phyloP scores from a whole-genome alignment of 2,329 filamentous ascomycete genomes.

The Scedosporium apiospermum region DNA sequence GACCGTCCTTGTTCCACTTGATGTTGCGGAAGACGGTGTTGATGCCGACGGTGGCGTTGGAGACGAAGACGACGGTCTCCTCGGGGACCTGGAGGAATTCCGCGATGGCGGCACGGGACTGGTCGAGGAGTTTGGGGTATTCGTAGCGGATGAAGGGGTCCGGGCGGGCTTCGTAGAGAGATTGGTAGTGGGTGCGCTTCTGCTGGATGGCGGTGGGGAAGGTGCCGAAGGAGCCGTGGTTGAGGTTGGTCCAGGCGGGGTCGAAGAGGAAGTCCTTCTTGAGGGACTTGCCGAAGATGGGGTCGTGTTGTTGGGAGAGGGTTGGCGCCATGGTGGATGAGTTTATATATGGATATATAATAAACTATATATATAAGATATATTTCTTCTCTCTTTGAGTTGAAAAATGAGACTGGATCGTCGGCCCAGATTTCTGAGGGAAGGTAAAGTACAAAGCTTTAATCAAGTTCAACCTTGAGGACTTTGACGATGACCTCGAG shows the following conservation, averaged over 20 bases:
- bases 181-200: slow-evolving; percentile 55
- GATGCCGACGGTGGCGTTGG: slow-evolving; percentile 70
- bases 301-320: neutral
- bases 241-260: slow-evolving; percentile 60
- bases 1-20: slow-evolving; percentile 54
- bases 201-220: slow-evolving; percentile 55
- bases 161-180: slow-evolving; percentile 55
- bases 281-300: slow-evolving; percentile 27
- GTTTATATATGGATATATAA: neutral
- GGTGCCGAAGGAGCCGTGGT: slow-evolving; percentile 78
- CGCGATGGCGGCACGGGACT: slow-evolving; percentile 55
- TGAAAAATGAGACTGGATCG: neutral
- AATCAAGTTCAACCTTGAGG: too few relatives aligned
- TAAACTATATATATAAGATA: too few relatives aligned
- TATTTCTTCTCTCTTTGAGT: neutral
- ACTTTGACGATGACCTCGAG: too few relatives aligned
- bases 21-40: slow-evolving; percentile 76
- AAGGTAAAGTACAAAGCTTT: too few relatives aligned
- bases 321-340: neutral
- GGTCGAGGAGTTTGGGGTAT: slow-evolving; percentile 52
- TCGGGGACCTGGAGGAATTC: slow-evolving; percentile 54
- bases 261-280: slow-evolving; percentile 61
- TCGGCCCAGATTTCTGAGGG: neutral
- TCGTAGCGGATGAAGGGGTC: slow-evolving; percentile 69
- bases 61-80: slow-evolving; percentile 64